A percentile compares a stretch with the other conserved stretches of the same genome.
Evolutionary conservation across 202 grass and related monocot genomes (phyloP).

Genomic region (Digitaria exilis): DNA sequence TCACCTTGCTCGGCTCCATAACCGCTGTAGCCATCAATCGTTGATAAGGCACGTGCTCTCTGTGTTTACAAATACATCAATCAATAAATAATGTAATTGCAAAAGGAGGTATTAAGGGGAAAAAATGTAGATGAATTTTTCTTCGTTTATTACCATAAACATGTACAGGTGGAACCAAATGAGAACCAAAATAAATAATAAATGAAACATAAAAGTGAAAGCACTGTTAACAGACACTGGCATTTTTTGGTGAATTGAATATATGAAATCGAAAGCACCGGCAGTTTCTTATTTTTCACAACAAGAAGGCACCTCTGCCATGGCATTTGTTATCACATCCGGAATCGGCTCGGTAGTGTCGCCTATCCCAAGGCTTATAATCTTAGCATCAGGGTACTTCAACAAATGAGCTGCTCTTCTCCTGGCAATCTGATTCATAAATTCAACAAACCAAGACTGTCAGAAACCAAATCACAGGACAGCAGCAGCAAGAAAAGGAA

Average conservation of each 20-base stretch:
- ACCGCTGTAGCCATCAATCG: constrained; percentile 87
- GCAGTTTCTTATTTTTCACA: not conserved
- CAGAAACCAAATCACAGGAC: constrained; percentile 17
- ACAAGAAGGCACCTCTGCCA: constrained; percentile 66
- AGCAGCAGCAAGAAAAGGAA: constrained; percentile 2
- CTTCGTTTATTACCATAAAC: not conserved
- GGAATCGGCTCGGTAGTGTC: constrained; percentile 94
- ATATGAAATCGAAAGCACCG: not conserved
- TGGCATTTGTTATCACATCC: constrained; percentile 77
- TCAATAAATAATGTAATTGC: constrained; percentile 8
- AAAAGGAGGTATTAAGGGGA: not conserved
- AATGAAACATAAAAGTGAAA: not conserved
- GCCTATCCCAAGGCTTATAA: constrained; percentile 95
- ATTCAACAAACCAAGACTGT: not conserved
- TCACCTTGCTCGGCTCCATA: constrained; percentile 99
- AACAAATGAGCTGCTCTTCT: constrained; percentile 72
- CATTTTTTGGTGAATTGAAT: not conserved
- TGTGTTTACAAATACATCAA: constrained; percentile 38
- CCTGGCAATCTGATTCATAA: constrained; percentile 69
- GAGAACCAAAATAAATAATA: not conserved
- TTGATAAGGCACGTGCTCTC: constrained; percentile 79
- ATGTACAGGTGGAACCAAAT: not conserved
- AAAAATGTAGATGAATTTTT: not conserved
- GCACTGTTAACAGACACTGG: not conserved
- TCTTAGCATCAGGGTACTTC: constrained; percentile 78